phyloP scores from a whole-genome alignment of 116 monocot genomes.

The Cymodocea nodosa region DNA sequence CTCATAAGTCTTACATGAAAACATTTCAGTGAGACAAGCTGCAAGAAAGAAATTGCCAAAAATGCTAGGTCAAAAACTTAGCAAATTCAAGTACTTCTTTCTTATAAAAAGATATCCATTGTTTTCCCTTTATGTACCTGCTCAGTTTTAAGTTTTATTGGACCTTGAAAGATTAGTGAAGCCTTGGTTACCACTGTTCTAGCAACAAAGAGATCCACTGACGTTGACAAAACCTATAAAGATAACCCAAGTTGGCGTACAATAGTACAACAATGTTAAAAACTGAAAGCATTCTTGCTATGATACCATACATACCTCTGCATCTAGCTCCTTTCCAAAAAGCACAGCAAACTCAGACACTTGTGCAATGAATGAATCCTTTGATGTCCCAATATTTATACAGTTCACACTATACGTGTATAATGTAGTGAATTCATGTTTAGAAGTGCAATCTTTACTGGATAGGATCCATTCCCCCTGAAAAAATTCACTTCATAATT shows the following conservation, averaged over 20 bases:
- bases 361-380: constrained; percentile 70
- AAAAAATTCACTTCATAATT: background rate
- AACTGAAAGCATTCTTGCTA: background rate
- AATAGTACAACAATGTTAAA: background rate
- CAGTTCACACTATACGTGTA: constrained; percentile 73
- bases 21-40: constrained; percentile 73
- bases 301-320: constrained; percentile 53
- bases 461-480: constrained; percentile 95
- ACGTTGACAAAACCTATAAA: constrained; percentile 84
- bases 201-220: constrained; percentile 98
- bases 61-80: background rate
- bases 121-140: constrained; percentile 30
- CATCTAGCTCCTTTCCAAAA: constrained; percentile 85
- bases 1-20: constrained; percentile 98
- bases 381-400: constrained; percentile 59
- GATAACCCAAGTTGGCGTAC: background rate
- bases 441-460: constrained; percentile 29
- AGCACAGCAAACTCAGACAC: constrained; percentile 82
- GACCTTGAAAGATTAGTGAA: constrained; percentile 70
- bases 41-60: constrained; percentile 12
- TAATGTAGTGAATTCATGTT: constrained; percentile 23
- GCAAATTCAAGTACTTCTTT: background rate
- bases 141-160: constrained; percentile 37
- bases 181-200: constrained; percentile 86
- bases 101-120: background rate